phyloP scores from a whole-genome alignment of 768 basidiomycete species.

The Clitopilus hobsonii region DNA sequence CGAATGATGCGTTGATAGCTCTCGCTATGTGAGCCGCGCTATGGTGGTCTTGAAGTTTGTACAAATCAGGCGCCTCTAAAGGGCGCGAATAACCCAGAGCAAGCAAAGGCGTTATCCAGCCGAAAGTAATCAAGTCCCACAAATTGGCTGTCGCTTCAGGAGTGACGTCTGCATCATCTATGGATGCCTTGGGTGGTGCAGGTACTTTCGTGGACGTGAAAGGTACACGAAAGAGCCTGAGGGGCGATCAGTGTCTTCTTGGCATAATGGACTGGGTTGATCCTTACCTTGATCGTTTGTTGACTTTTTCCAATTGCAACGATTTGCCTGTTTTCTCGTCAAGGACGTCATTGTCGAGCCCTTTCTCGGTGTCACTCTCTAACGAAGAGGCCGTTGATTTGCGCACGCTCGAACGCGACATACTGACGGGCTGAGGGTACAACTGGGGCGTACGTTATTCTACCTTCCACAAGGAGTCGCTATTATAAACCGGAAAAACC shows the following conservation, averaged over 20 bases:
- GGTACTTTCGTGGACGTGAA: constrained; percentile 35
- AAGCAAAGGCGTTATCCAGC: constrained; percentile 73
- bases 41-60: constrained; percentile 64
- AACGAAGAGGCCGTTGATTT: background rate
- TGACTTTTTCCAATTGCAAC: background rate
- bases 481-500: background rate
- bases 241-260: background rate
- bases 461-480: background rate
- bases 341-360: background rate
- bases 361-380: background rate
- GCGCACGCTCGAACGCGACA: background rate
- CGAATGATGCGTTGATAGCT: constrained; percentile 61
- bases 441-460: background rate
- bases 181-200: constrained; percentile 42
- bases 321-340: background rate
- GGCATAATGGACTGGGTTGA: background rate
- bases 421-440: background rate
- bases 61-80: constrained; percentile 76
- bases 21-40: constrained; percentile 57
- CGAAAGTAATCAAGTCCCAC: constrained; percentile 59
- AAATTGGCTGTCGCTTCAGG: constrained; percentile 66
- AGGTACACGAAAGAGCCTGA: constrained; percentile 28
- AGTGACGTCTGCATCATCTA: constrained; percentile 56
- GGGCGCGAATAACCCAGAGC: constrained; percentile 75
- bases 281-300: background rate